Evolutionary conservation across 805 yeast genomes (phyloP).

Genomic region (Candida boidinii): DNA sequence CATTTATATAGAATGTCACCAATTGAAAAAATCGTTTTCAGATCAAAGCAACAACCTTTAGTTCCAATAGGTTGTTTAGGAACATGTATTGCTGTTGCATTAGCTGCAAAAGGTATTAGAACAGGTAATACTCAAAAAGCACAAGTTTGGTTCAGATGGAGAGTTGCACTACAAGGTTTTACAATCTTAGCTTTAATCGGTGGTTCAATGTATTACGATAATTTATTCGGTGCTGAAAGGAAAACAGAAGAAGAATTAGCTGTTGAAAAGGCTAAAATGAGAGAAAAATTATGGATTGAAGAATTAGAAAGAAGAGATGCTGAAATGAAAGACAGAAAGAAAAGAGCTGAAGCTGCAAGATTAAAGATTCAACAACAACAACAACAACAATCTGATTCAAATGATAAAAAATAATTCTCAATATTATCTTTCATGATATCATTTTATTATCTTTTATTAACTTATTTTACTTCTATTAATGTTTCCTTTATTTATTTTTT

Average conservation of each 20-base stretch:
- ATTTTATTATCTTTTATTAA: no score
- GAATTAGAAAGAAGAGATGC: slow-evolving; percentile 82
- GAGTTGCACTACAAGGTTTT: slow-evolving; percentile 80
- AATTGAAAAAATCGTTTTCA: slow-evolving; percentile 46
- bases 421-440: no score
- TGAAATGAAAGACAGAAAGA: slow-evolving; percentile 57
- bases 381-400: no score
- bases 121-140: slow-evolving; percentile 68
- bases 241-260: slow-evolving; percentile 55
- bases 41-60: slow-evolving; percentile 78
- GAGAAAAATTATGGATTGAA: slow-evolving; percentile 85
- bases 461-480: no score
- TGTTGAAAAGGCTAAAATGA: slow-evolving; percentile 70
- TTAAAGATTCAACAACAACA: slow-evolving; percentile 25
- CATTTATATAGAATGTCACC: slow-evolving; percentile 35
- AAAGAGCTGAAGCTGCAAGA: slow-evolving; percentile 58
- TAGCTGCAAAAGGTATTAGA: slow-evolving; percentile 72
- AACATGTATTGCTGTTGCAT: slow-evolving; percentile 70
- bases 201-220: slow-evolving; percentile 69
- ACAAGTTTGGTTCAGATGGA: slow-evolving; percentile 81
- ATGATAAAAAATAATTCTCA: no score
- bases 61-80: slow-evolving; percentile 78
- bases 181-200: slow-evolving; percentile 76
- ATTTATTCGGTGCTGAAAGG: slow-evolving; percentile 30
- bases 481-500: no score